Conservation (phyloP, 2,329 filamentous ascomycete genomes). For the Whalleya microplaca region DNA sequence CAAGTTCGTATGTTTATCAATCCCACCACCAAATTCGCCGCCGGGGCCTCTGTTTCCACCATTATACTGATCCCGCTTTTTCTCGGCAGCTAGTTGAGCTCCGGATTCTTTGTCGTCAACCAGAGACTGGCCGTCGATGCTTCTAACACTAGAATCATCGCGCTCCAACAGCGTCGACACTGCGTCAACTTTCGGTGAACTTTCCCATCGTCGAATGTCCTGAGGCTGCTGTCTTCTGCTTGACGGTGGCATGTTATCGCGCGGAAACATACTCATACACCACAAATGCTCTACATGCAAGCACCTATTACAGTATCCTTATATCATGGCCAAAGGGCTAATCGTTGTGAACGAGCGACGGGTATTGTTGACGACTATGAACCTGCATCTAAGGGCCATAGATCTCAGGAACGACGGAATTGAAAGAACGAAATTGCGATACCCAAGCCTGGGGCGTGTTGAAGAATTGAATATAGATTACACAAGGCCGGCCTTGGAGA, state of each 20-base stretch:
- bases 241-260: slow-evolving; percentile 32
- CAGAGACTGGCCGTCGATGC: not conserved
- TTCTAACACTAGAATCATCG: slow-evolving; percentile 1
- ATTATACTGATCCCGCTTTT: not conserved
- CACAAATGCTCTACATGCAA: slow-evolving; percentile 33
- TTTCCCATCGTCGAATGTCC: slow-evolving; percentile 19
- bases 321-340: slow-evolving; percentile 31
- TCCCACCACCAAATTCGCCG: not conserved
- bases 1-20: not conserved
- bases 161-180: slow-evolving; percentile 19
- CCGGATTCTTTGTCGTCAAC: slow-evolving; percentile 1
- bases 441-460: slow-evolving; percentile 23
- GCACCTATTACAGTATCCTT: slow-evolving; percentile 15
- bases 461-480: slow-evolving; percentile 33
- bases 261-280: slow-evolving; percentile 11
- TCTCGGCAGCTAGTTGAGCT: not conserved
- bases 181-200: slow-evolving; percentile 13
- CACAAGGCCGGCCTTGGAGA: slow-evolving; percentile 35
- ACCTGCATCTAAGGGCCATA: slow-evolving; percentile 4
- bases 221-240: slow-evolving; percentile 20
- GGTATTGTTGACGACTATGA: slow-evolving; percentile 12
- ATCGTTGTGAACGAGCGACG: slow-evolving; percentile 15
- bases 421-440: slow-evolving; percentile 22
- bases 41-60: not conserved
- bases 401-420: slow-evolving; percentile 24